These are phyloP conservation scores for Ophiosphaerella korrae DNA, from an alignment of 2,329 filamentous ascomycete genomes.

Conservation along the genomic window DNA sequence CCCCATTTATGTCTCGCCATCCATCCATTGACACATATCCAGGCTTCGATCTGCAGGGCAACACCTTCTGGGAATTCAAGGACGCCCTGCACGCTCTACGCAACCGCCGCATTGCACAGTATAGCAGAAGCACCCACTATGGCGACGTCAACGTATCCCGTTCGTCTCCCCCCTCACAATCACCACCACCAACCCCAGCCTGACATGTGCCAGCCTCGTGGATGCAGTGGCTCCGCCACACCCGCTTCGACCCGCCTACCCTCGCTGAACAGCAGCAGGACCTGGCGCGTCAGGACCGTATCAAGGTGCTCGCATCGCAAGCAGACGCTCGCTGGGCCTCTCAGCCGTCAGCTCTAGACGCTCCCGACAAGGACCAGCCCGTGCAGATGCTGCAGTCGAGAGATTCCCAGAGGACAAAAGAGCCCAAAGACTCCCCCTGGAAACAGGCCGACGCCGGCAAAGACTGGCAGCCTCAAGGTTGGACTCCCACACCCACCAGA, in stretches of 20 bases:
- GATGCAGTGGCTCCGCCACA: constrained; percentile 71
- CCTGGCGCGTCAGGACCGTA: constrained; percentile 59
- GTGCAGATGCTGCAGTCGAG: constrained; percentile 52
- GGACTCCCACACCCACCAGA: constrained; percentile 50
- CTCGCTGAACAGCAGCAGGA: constrained; percentile 65
- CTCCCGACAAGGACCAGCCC: constrained; percentile 57
- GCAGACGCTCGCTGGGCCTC: constrained; percentile 67
- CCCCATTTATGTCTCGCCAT: too few species aligned
- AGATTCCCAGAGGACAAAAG: constrained; percentile 37
- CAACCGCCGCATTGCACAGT: constrained; percentile 64
- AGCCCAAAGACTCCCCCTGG: constrained; percentile 49
- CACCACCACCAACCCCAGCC: background rate
- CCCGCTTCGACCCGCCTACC: constrained; percentile 60
- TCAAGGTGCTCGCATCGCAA: constrained; percentile 63
- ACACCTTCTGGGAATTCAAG: constrained; percentile 71
- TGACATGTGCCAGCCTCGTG: constrained; percentile 59
- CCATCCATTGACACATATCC: background rate
- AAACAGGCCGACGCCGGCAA: constrained; percentile 46
- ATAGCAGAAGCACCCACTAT: constrained; percentile 58
- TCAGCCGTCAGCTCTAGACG: constrained; percentile 64
- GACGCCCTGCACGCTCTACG: constrained; percentile 60
- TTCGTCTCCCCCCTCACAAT: constrained; percentile 28
- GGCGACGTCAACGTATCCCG: constrained; percentile 65
- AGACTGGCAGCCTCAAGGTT: constrained; percentile 54
- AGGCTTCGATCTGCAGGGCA: constrained; percentile 67